These are phyloP conservation scores for Rhododendron kiyosumense DNA, from an alignment of 148 eudicot species.

Conservation along the genomic window DNA sequence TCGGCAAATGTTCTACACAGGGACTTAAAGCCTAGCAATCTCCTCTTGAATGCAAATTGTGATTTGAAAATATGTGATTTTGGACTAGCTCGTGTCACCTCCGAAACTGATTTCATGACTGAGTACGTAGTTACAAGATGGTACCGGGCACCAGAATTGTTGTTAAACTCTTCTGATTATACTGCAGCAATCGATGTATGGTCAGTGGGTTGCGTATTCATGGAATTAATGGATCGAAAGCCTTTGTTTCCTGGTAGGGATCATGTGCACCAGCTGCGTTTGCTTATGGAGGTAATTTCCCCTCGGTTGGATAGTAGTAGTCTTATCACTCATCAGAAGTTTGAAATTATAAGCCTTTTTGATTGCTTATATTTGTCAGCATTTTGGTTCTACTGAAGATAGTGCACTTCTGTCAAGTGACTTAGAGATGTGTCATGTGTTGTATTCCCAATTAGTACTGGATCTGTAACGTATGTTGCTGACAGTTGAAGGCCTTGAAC, in stretches of 20 bases:
- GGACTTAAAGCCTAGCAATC: slow-evolving; percentile 97
- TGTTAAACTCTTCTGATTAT: slow-evolving; percentile 91
- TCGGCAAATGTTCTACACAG: slow-evolving; percentile 97
- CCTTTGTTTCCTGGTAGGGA: slow-evolving; percentile 97
- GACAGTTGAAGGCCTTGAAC: not conserved
- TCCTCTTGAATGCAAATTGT: slow-evolving; percentile 92
- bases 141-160: slow-evolving; percentile 92
- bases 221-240: slow-evolving; percentile 96
- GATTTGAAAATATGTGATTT: slow-evolving; percentile 96
- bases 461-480: not conserved
- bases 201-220: slow-evolving; percentile 97
- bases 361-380: not conserved
- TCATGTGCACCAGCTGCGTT: slow-evolving; percentile 91
- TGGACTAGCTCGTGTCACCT: slow-evolving; percentile 79
- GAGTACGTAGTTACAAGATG: slow-evolving; percentile 60
- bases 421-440: not conserved
- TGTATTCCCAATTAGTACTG: not conserved
- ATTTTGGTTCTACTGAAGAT: not conserved
- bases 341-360: slow-evolving; percentile 4
- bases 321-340: not conserved
- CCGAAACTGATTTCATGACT: slow-evolving; percentile 47
- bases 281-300: slow-evolving; percentile 73
- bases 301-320: not conserved
- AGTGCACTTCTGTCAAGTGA: not conserved
- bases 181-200: slow-evolving; percentile 95